phyloP scores from a whole-genome alignment of 2,329 filamentous ascomycete species.

The Bipolaris sorokiniana region DNA sequence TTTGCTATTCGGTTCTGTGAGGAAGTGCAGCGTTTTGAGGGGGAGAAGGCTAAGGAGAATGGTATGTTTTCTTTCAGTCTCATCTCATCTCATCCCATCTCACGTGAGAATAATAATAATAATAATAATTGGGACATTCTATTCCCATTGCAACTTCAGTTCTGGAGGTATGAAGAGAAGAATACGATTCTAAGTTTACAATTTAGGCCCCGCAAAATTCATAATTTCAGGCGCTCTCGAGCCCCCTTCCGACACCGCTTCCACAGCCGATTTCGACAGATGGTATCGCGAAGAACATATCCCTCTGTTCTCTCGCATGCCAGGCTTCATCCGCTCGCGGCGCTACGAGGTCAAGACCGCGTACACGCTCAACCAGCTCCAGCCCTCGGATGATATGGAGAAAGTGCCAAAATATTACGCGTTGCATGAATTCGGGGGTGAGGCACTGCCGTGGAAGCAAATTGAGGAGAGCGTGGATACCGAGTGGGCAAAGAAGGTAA shows the following conservation, averaged over 20 bases:
- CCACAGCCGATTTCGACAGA: conserved; percentile 22
- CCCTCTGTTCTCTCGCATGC: conserved; percentile 8
- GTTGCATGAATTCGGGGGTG: conserved; percentile 33
- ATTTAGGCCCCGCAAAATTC: conserved; percentile 14
- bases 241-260: conserved; percentile 6
- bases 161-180: too few relatives aligned
- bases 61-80: neutral
- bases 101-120: too few relatives aligned
- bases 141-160: too few relatives aligned
- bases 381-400: conserved; percentile 12
- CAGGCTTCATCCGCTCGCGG: conserved; percentile 30
- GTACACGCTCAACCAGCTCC: conserved; percentile 29
- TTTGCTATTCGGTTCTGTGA: conserved; percentile 41
- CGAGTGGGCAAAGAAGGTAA: conserved; percentile 33
- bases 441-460: conserved; percentile 26
- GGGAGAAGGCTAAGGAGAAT: neutral
- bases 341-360: conserved; percentile 25
- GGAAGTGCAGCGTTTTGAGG: conserved; percentile 6
- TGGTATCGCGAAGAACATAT: conserved; percentile 36
- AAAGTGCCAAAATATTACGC: conserved; percentile 26
- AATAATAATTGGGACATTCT: too few relatives aligned
- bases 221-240: conserved; percentile 21
- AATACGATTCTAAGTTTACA: neutral
- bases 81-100: neutral
- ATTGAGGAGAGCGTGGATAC: conserved; percentile 22